These are phyloP conservation scores for Glycyrrhiza uralensis DNA, from an alignment of 306 rosid species.

Conservation along the genomic window DNA sequence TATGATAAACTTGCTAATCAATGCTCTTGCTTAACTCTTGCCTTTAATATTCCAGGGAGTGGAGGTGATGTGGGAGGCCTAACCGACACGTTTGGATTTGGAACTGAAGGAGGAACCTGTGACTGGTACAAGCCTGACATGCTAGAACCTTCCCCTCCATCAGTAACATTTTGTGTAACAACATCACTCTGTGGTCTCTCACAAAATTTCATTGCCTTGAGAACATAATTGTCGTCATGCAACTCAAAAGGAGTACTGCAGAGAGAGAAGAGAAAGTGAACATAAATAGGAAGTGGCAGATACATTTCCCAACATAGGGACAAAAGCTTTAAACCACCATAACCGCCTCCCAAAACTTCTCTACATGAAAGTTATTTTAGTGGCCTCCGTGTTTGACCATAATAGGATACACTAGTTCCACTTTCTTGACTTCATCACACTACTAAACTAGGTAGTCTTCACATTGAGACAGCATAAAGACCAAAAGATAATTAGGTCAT, in stretches of 20 bases:
- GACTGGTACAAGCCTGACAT: constrained; percentile 62
- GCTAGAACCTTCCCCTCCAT: constrained; percentile 78
- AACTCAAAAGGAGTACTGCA: constrained; percentile 97
- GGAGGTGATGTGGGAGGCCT: constrained; percentile 89
- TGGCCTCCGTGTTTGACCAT: neutral
- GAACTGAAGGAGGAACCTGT: constrained; percentile 44
- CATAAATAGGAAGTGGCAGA: constrained; percentile 5
- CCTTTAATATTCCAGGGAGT: constrained; percentile 91
- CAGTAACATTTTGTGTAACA: constrained; percentile 40
- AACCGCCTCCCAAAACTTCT: neutral
- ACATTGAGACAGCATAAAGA: neutral
- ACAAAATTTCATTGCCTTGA: constrained; percentile 85
- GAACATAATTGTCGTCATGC: constrained; percentile 89
- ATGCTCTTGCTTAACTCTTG: constrained; percentile 89
- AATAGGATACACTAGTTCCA: constrained; percentile 14
- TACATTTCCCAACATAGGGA: neutral
- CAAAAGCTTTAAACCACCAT: constrained; percentile 3
- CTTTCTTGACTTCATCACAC: neutral
- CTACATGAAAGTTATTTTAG: neutral
- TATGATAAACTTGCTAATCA: constrained; percentile 24
- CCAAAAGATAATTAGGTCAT: neutral
- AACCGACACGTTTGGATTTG: constrained; percentile 44
- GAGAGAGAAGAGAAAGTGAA: constrained; percentile 14
- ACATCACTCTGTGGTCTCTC: constrained; percentile 58
- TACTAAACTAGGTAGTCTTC: neutral